phyloP scores from a whole-genome alignment of 2,329 filamentous ascomycete genomes.

The Aspergillus oerlinghausenensis region DNA sequence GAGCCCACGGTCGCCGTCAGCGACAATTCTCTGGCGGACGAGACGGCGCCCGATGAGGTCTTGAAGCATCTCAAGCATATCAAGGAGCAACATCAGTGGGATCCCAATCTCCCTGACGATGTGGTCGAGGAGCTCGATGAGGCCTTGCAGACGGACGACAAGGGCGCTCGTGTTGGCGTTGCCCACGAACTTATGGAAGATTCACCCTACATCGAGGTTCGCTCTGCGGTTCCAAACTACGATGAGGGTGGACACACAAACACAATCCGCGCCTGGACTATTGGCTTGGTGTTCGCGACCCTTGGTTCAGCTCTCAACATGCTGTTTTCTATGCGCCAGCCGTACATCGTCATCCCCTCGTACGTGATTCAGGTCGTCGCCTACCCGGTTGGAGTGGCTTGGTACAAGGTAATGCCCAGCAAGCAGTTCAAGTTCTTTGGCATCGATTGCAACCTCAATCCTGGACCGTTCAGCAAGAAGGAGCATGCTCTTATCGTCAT shows the following conservation, averaged over 20 bases:
- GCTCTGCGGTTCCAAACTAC: constrained; percentile 60
- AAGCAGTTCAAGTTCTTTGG: constrained; percentile 36
- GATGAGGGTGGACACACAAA: constrained; percentile 62
- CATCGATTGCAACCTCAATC: constrained; percentile 36
- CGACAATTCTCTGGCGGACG: not conserved
- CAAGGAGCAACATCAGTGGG: constrained; percentile 58
- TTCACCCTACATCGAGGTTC: constrained; percentile 64
- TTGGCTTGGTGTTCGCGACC: constrained; percentile 58
- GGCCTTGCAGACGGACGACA: constrained; percentile 51
- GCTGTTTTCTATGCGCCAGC: constrained; percentile 55
- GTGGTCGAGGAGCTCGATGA: constrained; percentile 58
- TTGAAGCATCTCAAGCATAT: constrained; percentile 49
- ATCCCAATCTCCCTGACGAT: constrained; percentile 62
- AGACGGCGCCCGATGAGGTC: constrained; percentile 18
- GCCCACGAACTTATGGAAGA: constrained; percentile 60
- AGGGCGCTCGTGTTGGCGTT: constrained; percentile 54
- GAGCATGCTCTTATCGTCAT: constrained; percentile 44
- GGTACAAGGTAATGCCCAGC: constrained; percentile 37
- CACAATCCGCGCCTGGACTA: constrained; percentile 61
- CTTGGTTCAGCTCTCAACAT: constrained; percentile 60
- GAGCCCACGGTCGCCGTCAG: not conserved
- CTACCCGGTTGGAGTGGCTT: constrained; percentile 48
- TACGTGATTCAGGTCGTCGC: constrained; percentile 60
- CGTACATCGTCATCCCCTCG: constrained; percentile 56
- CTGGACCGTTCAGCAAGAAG: constrained; percentile 45